Conservation (phyloP, 768 basidiomycete species). For the Mrakia frigida region DNA sequence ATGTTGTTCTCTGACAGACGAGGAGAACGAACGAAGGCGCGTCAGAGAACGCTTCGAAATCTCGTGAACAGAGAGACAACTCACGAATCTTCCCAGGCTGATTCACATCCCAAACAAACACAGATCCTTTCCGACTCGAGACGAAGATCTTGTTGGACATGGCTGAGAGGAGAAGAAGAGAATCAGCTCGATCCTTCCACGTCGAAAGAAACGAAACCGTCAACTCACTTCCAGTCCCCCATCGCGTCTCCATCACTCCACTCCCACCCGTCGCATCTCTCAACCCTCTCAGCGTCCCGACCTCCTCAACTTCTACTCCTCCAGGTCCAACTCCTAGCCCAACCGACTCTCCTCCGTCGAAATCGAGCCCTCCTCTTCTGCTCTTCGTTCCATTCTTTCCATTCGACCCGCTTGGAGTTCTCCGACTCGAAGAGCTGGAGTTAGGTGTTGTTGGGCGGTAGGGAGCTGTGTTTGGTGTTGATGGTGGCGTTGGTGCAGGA, state of each 20-base stretch:
- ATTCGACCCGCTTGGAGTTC: background rate
- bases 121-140: slow-evolving; percentile 23
- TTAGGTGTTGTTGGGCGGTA: background rate
- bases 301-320: slow-evolving; percentile 10
- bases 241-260: slow-evolving; percentile 22
- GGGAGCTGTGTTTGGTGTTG: background rate
- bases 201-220: background rate
- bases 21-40: too few relatives aligned
- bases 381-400: background rate
- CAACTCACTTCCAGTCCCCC: slow-evolving; percentile 27
- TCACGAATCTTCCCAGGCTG: slow-evolving; percentile 26
- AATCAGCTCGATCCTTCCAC: too few relatives aligned
- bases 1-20: slow-evolving; percentile 9
- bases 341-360: background rate
- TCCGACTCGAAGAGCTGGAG: slow-evolving; percentile 1
- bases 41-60: background rate
- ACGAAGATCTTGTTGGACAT: slow-evolving; percentile 26
- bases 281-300: slow-evolving; percentile 16
- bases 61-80: background rate
- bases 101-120: slow-evolving; percentile 29
- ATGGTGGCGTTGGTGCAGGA: background rate
- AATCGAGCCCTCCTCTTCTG: background rate
- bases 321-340: slow-evolving; percentile 20
- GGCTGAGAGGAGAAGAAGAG: background rate
- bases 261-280: slow-evolving; percentile 30